phyloP scores from a whole-genome alignment of 2,329 filamentous ascomycete species.

The Trichophyton benhamiae region DNA sequence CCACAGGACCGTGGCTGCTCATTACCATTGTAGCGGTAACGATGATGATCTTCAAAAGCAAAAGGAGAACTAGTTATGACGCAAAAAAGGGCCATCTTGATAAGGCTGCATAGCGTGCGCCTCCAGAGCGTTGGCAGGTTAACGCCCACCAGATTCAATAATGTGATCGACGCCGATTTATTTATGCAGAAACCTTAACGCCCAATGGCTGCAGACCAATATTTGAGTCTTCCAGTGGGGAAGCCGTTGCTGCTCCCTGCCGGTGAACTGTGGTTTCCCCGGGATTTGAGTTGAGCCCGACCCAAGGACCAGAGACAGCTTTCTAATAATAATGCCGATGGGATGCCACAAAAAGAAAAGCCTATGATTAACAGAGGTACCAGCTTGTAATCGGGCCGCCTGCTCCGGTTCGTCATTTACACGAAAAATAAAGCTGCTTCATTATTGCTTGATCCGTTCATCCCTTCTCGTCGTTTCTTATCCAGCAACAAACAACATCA shows the following conservation, averaged over 20 bases:
- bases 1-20: not conserved
- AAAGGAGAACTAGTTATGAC: not conserved
- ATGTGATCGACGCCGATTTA: not conserved
- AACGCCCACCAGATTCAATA: not conserved
- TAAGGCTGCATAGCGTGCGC: not conserved
- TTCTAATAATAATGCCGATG: not conserved
- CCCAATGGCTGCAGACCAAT: not conserved
- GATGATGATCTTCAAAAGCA: not conserved
- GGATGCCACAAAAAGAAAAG: not conserved
- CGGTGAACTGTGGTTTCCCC: not conserved
- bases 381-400: not conserved
- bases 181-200: not conserved
- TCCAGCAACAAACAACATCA: not conserved
- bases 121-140: not conserved
- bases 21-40: too few species aligned
- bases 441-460: not conserved
- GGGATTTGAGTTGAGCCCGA: not conserved
- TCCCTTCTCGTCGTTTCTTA: not conserved
- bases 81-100: not conserved
- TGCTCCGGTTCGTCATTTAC: not conserved
- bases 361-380: not conserved
- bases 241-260: not conserved
- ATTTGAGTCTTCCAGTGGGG: not conserved
- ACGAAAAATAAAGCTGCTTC: not conserved
- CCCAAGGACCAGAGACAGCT: not conserved